A percentile compares a stretch with the other conserved stretches of the same genome.
phyloP scores from a whole-genome alignment of 495 filamentous ascomycete genomes.

The Cercophora scortea region DNA sequence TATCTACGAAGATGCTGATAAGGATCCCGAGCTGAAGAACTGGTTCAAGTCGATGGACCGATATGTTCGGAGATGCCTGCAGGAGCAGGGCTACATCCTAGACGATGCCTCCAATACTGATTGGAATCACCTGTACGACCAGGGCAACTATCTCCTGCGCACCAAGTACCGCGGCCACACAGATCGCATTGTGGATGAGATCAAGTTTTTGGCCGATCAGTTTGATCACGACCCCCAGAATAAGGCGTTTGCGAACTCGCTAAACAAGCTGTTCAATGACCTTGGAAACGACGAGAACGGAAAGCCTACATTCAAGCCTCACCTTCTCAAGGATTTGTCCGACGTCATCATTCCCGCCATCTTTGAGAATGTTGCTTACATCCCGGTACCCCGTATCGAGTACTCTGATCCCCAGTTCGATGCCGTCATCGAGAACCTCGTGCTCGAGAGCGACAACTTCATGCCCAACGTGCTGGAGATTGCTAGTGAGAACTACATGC shows the following conservation, averaged over 20 bases:
- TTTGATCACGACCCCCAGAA: constrained; percentile 86
- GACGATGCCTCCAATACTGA: constrained; percentile 71
- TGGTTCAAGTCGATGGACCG: constrained; percentile 79
- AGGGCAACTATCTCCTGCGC: constrained; percentile 80
- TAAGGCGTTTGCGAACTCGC: constrained; percentile 61
- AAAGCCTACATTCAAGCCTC: constrained; percentile 82
- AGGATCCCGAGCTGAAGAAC: constrained; percentile 74
- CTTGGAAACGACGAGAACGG: constrained; percentile 75
- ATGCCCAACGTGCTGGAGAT: constrained; percentile 93
- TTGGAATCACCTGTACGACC: constrained; percentile 80
- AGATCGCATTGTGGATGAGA: constrained; percentile 78
- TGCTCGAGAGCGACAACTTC: constrained; percentile 93
- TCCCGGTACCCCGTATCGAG: constrained; percentile 91
- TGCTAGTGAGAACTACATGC: constrained; percentile 88
- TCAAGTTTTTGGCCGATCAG: constrained; percentile 81
- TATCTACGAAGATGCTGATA: constrained; percentile 87
- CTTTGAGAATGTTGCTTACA: constrained; percentile 83
- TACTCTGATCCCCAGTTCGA: constrained; percentile 81
- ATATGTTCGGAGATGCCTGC: constrained; percentile 75
- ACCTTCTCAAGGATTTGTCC: constrained; percentile 80
- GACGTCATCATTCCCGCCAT: constrained; percentile 79
- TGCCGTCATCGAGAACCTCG: constrained; percentile 85
- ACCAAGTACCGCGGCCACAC: constrained; percentile 83
- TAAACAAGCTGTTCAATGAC: constrained; percentile 81
- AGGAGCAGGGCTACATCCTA: constrained; percentile 87